These are phyloP conservation scores for Metarhizium rileyi DNA, from an alignment of 2,329 filamentous ascomycete genomes.

Conservation along the genomic window DNA sequence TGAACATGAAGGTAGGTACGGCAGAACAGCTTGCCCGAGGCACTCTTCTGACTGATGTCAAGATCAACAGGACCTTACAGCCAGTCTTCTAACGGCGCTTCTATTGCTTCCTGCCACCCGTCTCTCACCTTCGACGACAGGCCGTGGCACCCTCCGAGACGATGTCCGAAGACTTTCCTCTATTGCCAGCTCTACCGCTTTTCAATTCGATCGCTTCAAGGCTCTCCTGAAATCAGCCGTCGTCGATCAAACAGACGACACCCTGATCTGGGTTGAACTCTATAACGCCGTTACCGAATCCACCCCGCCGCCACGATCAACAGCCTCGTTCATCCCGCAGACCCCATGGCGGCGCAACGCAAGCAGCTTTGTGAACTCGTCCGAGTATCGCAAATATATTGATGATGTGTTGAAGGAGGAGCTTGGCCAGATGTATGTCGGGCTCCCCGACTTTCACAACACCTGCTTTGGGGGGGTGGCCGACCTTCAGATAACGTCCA, in stretches of 20 bases:
- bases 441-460: constrained; percentile 23
- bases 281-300: constrained; percentile 12
- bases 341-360: constrained; percentile 21
- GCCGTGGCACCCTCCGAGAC: too few relatives aligned
- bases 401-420: constrained; percentile 25
- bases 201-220: too few relatives aligned
- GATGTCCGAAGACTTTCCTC: too few relatives aligned
- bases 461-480: constrained; percentile 23
- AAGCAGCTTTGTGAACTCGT: constrained; percentile 24
- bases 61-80: constrained; percentile 17
- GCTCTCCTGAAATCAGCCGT: too few relatives aligned
- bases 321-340: constrained; percentile 19
- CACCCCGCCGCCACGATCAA: constrained; percentile 15
- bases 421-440: constrained; percentile 24
- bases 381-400: constrained; percentile 22
- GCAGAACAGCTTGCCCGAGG: not conserved
- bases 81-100: constrained; percentile 15
- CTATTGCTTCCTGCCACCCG: constrained; percentile 6
- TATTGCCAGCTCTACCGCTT: too few relatives aligned
- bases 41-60: constrained; percentile 10
- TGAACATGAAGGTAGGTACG: constrained; percentile 12
- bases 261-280: too few relatives aligned
- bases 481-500: constrained; percentile 20
- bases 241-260: too few relatives aligned
- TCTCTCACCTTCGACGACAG: constrained; percentile 1